A percentile compares a stretch with the other conserved stretches of the same genome.
Conservation (phyloP, 345 rosid genomes). For the Gossypium stocksii region DNA sequence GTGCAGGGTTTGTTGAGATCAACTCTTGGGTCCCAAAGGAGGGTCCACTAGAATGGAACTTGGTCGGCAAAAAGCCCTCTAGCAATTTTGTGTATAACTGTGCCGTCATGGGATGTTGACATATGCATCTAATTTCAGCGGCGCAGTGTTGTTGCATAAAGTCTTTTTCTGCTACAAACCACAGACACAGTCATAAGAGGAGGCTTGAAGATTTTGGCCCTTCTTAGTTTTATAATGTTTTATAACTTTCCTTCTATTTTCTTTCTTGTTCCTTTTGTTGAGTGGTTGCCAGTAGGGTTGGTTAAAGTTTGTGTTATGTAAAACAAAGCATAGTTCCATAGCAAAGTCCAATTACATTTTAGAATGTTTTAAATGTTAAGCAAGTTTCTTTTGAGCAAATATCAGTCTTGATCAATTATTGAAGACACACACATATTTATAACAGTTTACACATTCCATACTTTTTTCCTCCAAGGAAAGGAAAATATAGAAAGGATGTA, state of each 20-base stretch:
- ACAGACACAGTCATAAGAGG: constrained; percentile 8
- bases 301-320: constrained; percentile 27
- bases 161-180: no score
- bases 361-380: constrained; percentile 3
- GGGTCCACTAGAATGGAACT: constrained; percentile 54
- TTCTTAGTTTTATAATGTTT: constrained; percentile 15
- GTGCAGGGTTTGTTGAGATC: constrained; percentile 52
- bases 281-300: constrained; percentile 15
- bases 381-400: constrained; percentile 5
- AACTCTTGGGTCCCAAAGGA: constrained; percentile 67
- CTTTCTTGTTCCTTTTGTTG: not conserved
- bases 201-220: constrained; percentile 6
- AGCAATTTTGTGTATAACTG: constrained; percentile 72
- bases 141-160: not conserved
- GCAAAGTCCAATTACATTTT: constrained; percentile 22
- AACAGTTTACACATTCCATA: no score
- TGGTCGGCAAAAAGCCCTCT: constrained; percentile 47
- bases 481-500: no score
- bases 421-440: no score
- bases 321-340: constrained; percentile 29
- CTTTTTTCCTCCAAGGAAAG: no score
- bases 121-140: constrained; percentile 13
- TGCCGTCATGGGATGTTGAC: constrained; percentile 82
- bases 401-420: not conserved
- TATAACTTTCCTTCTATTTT: not conserved